Conservation (phyloP, 1,284 basidiomycete genomes). For the Anthracocystis walkeri region DNA sequence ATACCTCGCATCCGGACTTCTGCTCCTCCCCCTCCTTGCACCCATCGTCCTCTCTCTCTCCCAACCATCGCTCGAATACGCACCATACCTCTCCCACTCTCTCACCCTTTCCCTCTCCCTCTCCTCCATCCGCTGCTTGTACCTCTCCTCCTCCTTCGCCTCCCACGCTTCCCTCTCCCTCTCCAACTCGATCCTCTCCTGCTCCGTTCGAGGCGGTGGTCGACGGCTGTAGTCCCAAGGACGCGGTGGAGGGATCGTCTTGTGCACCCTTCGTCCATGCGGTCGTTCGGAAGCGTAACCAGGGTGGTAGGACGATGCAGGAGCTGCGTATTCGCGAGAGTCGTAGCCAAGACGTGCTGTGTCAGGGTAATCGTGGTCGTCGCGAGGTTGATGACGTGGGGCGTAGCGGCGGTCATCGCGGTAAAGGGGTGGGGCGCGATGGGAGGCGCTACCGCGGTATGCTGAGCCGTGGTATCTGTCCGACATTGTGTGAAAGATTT, state of each 20-base stretch:
- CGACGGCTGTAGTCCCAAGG: conserved; percentile 47
- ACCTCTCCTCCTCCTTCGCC: conserved; percentile 38
- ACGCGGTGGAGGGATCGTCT: conserved; percentile 33
- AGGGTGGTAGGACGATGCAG: conserved; percentile 24
- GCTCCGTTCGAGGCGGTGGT: conserved; percentile 33
- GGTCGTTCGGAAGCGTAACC: conserved; percentile 14
- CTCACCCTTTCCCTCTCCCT: conserved; percentile 27
- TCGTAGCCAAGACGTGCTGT: conserved; percentile 10
- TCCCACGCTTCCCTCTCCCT: conserved; percentile 42
- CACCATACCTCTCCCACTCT: conserved; percentile 11
- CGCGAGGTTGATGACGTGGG: conserved; percentile 12
- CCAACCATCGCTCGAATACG: conserved; percentile 14
- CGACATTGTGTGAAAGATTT: conserved; percentile 14
- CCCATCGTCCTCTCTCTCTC: conserved; percentile 12
- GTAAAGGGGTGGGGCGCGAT: background rate
- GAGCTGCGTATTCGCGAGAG: conserved; percentile 18
- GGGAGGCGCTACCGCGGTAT: conserved; percentile 17
- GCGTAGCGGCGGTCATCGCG: conserved; percentile 34
- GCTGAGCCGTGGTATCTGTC: conserved; percentile 37
- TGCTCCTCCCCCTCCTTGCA: conserved; percentile 13
- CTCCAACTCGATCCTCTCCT: conserved; percentile 35
- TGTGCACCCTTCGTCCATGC: conserved; percentile 28
- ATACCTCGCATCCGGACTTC: conserved; percentile 34
- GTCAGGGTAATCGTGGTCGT: conserved; percentile 22
- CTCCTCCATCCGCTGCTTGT: conserved; percentile 38